Base-by-base conservation (phyloP, 495 filamentous ascomycete genomes). In the Stereocaulon alpinum region DNA sequence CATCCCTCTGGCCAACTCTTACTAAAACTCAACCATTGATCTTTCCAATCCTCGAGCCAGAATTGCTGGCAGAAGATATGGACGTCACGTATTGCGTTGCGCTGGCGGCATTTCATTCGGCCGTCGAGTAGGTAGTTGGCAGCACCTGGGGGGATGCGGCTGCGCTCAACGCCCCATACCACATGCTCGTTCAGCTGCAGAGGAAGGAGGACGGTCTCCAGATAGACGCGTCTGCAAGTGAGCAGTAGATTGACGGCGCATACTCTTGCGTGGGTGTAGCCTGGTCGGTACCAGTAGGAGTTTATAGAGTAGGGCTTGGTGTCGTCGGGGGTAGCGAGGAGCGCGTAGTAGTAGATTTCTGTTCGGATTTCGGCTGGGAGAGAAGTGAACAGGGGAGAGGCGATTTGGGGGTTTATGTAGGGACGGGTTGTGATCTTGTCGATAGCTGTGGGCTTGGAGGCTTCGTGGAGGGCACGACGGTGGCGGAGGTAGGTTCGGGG, bases 361-460 rank as follows among this genome's bases (percentile, higher is more conserved):
- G 63, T 59, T 3, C 70, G 64, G 17, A 72, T 54, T 61, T 73
- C 71, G 18, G 55, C 52, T 0, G 71, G 71, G 30, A 73, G 51
- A 9, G 34, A n/a, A 12, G 60, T 56, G 65, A 72, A 71, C 14
- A 72, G 65, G 6, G 66, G 68, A 17, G 66, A 71, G 18, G 55
- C 27, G 18, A 27, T 22, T 55, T 68, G 66, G 9, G 59, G 62
- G 27, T 64, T 58, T 20, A 63, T 55, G 18, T 53, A 29, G 9
- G 15, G 61, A 24, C 24, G 57, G 10, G 43, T 53, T 2, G 48
- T 43, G 15, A 59, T 53, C 15, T 43, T 51, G 40, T 22, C 49
- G 18, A 59, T 2, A 27, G 48, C 57, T 1, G 57, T 59, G 17
- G 56, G 56, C 17, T 59, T 59, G 0, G 56, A 34, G 29, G 48